phyloP scores from a whole-genome alignment of 2,329 filamentous ascomycete species.

The Rhynchosporium agropyri region DNA sequence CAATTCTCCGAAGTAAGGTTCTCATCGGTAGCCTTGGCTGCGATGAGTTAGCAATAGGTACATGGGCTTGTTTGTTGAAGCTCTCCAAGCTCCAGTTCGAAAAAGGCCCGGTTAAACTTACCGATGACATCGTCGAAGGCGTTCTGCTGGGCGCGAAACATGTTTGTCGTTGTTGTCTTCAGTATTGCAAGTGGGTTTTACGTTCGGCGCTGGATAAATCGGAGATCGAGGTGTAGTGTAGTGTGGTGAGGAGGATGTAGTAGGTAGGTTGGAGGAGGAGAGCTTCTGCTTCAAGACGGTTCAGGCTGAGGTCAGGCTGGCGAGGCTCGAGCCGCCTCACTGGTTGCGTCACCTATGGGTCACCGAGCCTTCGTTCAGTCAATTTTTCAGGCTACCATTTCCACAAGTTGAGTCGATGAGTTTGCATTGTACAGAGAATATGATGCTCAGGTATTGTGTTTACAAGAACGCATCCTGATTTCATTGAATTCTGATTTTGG shows the following conservation, averaged over 20 bases:
- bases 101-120: slow-evolving; percentile 45
- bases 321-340: slow-evolving; percentile 14
- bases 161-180: slow-evolving; percentile 38
- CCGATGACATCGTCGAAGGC: slow-evolving; percentile 71
- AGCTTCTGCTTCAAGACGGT: slow-evolving; percentile 27
- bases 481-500: too few relatives aligned
- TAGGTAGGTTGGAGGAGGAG: slow-evolving; percentile 9
- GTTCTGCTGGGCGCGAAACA: slow-evolving; percentile 67
- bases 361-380: slow-evolving; percentile 1
- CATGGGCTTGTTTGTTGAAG: slow-evolving; percentile 19
- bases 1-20: slow-evolving; percentile 78
- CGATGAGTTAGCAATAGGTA: slow-evolving; percentile 31
- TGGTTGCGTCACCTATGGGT: slow-evolving; percentile 5
- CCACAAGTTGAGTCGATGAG: not conserved
- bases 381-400: slow-evolving; percentile 11
- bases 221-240: slow-evolving; percentile 12
- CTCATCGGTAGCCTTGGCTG: slow-evolving; percentile 90
- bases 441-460: not conserved
- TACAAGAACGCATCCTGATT: too few relatives aligned
- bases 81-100: slow-evolving; percentile 15
- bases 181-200: slow-evolving; percentile 3
- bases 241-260: slow-evolving; percentile 6
- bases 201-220: not conserved
- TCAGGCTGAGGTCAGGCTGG: slow-evolving; percentile 6
- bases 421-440: not conserved